Conservation (phyloP, 2,329 filamentous ascomycete species). For the Exophiala alcalophila region DNA sequence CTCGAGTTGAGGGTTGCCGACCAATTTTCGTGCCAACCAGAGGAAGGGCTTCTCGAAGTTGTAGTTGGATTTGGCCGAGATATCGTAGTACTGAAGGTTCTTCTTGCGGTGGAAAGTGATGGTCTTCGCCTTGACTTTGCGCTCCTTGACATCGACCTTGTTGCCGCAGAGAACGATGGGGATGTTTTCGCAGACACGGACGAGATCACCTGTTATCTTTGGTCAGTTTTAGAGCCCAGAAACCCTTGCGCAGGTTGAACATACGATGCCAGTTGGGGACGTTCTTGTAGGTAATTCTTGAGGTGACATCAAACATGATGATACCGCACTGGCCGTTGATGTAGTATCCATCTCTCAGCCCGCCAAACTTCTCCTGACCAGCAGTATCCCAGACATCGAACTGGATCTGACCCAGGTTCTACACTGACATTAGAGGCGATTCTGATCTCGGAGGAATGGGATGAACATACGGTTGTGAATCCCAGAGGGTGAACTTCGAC, state of each 20-base stretch:
- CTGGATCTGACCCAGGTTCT: conserved; percentile 93
- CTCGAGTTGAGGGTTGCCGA: conserved; percentile 89
- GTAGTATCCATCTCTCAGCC: conserved; percentile 99
- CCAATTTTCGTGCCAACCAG: conserved; percentile 97
- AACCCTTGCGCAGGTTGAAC: conserved; percentile 40
- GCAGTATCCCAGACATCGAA: conserved; percentile 99
- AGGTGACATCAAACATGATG: conserved; percentile 99
- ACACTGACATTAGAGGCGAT: conserved; percentile 23
- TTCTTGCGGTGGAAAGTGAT: conserved; percentile 99
- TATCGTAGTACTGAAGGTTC: conserved; percentile 99
- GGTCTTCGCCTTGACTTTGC: conserved; percentile 99
- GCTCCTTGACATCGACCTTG: conserved; percentile 99
- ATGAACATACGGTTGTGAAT: conserved; percentile 85
- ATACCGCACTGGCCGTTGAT: conserved; percentile 99
- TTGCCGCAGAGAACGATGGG: conserved; percentile 97
- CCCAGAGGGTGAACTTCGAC: conserved; percentile 98
- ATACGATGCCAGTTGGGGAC: conserved; percentile 99
- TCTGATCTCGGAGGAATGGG: conserved; percentile 17
- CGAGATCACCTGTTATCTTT: conserved; percentile 72
- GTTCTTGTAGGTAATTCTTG: conserved; percentile 99
- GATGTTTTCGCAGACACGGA: conserved; percentile 99
- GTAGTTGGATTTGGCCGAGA: conserved; percentile 99
- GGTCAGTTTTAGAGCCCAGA: conserved; percentile 14
- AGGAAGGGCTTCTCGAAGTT: conserved; percentile 99
- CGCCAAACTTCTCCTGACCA: conserved; percentile 99